Base-by-base conservation (phyloP, 73 alveolate genomes). In the Stentor roeselii region DNA sequence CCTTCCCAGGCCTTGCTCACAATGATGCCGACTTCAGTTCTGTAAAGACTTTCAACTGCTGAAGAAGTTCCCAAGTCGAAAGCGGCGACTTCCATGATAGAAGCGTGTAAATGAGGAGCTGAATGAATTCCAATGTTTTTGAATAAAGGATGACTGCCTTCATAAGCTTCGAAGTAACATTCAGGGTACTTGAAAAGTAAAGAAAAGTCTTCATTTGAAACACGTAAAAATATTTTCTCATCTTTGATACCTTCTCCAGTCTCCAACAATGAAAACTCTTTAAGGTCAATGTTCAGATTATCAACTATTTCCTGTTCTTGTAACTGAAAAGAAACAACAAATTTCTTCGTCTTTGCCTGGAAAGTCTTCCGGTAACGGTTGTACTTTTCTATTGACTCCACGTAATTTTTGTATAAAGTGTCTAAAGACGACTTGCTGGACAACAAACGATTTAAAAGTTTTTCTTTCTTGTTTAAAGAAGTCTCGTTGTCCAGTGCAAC, bases 71-170 rank as follows among this genome's bases (percentile, higher is more conserved):
- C 80, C 11, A 30, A 27, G 37, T 67, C 41, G 34, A 34, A n/a
- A 21, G 42, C 37, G 0, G 50, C 34, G 37, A 67, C 34, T 67
- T 67, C 37, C 37, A 21, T 21, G 21, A 21, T 67, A 27, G 80
- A 21, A 2, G 80, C 80, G 21, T 50, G 67, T 6, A 50, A 21
- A 50, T 50, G 67, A 11, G 67, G 67, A 11, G 67, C 67, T 50
- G 67, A 50, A 50, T 50, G 6, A 21, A 50, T 50, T 50, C 67
- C 67, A 67, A 67, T 36, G 80, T 32, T 67, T 67, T 67, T 67
- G 41, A 67, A 67, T 11, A 67, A 67, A 21, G 80, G 80, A 32
- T 67, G 80, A 32, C 27, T 11, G 11, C 80, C 80, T 67, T 21
- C 1, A 67, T 67, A 67, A 67, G 80, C 41, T 32, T 67, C 80